Conservation (phyloP, 2,329 filamentous ascomycete genomes). For the Leptodontidium sp. region DNA sequence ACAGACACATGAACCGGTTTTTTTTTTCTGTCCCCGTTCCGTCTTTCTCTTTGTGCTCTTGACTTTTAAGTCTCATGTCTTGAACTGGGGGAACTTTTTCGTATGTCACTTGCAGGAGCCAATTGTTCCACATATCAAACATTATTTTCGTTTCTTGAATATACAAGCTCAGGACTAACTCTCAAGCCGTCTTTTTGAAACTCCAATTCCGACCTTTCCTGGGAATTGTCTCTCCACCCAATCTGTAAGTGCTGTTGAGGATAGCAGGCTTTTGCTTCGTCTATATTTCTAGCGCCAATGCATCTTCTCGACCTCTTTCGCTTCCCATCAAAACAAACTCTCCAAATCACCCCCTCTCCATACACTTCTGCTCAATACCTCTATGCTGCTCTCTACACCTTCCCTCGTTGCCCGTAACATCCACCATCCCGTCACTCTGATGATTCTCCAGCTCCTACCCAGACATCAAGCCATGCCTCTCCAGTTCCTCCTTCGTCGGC, state of each 20-base stretch:
- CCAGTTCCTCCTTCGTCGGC: slow-evolving; percentile 48
- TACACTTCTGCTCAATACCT: slow-evolving; percentile 34
- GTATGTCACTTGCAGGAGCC: neutral
- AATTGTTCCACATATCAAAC: neutral
- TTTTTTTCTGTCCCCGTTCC: neutral
- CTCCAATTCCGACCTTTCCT: neutral
- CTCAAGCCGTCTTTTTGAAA: neutral
- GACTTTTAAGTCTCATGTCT: too few relatives aligned
- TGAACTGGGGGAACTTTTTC: neutral
- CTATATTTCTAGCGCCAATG: too few relatives aligned
- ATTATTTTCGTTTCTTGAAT: neutral
- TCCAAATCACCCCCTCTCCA: slow-evolving; percentile 29
- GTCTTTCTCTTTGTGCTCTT: neutral
- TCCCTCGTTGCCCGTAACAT: slow-evolving; percentile 29
- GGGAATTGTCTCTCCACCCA: neutral
- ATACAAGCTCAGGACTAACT: neutral
- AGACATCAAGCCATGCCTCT: slow-evolving; percentile 33
- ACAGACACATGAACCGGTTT: neutral
- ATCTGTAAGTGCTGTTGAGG: neutral
- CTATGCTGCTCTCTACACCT: slow-evolving; percentile 14
- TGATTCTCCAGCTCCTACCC: slow-evolving; percentile 24
- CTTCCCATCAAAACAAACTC: too few relatives aligned
- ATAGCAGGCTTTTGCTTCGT: neutral
- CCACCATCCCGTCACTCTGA: slow-evolving; percentile 31
- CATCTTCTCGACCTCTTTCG: too few relatives aligned